Base-by-base conservation (phyloP, 305 asterid genomes). In the Fraxinus angustifolia region DNA sequence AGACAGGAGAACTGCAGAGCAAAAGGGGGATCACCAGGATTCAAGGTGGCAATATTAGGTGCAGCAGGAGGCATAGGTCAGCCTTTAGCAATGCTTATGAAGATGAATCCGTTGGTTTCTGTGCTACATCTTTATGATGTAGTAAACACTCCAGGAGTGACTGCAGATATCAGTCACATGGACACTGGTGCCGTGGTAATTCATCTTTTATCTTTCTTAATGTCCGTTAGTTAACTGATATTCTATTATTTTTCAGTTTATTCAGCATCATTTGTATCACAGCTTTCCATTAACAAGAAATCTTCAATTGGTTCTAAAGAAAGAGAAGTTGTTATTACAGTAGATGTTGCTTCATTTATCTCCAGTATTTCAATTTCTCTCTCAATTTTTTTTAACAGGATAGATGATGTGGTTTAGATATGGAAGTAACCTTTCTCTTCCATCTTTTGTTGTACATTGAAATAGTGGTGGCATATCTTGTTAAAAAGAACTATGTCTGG, bases 21-120 rank as follows among this genome's bases (percentile, higher is more conserved):
- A 3, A 93, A 90, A 87, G 98, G 97, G 42, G 97, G 94, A 33
- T 89, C 97, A 4, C 88, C 92, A 0, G 98, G 99, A 73, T 95
- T 92, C 88, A 92, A 87, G 83, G 99, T 93, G 62, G 98, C 97
- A 8, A 87, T 93, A 76, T 81, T 93, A 88, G 98, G 97, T 78
- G 98, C 97, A 53, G 94, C 98, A 28, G 98, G 98, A 76, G 98
- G 98, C 83, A 93, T 94, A 40, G 98, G 98, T 12, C 99, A 95
- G 83, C 98, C 99, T 33, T 87, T 95, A 75, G 90, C 97, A 65
- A 78, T 95, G 97, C 90, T 95, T 73, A 93, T 95, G 98, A 95
- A 93, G 91, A 92, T 87, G 97, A 92, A 95, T 79, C 96, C 99
- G 0, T 34, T 92, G 85, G 97, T 95, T 31, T 87, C 98, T 2